Conservation (phyloP, 2,329 filamentous ascomycete species). For the Apiospora rasikravindrae region DNA sequence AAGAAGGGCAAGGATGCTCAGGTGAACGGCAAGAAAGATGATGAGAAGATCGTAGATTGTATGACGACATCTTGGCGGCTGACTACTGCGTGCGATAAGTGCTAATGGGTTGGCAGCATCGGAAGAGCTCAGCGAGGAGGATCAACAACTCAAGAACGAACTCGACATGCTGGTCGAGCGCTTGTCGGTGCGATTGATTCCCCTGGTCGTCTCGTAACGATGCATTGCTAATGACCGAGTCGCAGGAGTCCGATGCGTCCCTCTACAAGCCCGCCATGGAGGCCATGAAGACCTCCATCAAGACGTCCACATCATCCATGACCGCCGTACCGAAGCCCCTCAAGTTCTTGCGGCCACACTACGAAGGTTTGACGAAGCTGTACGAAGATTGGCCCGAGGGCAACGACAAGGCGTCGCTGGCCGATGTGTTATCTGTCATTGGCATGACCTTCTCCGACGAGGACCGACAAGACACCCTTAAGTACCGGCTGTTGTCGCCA, state of each 20-base stretch:
- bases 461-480: constrained; percentile 92
- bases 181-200: constrained; percentile 69
- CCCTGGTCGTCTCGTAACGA: background rate
- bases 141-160: constrained; percentile 97
- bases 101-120: constrained; percentile 48
- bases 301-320: constrained; percentile 99
- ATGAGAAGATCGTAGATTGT: constrained; percentile 60
- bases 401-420: constrained; percentile 86
- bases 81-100: background rate
- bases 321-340: constrained; percentile 97
- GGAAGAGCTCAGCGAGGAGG: constrained; percentile 97
- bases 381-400: constrained; percentile 89
- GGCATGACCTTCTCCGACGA: constrained; percentile 99
- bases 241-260: constrained; percentile 80
- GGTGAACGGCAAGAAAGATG: constrained; percentile 78
- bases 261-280: constrained; percentile 94
- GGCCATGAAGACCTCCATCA: constrained; percentile 97
- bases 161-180: constrained; percentile 98
- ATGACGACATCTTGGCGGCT: constrained; percentile 33
- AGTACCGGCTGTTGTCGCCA: constrained; percentile 89
- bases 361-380: constrained; percentile 83
- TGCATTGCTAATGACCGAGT: background rate
- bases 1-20: constrained; percentile 68
- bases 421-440: constrained; percentile 94
- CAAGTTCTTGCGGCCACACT: constrained; percentile 97